A percentile compares a stretch with the other conserved stretches of the same genome.
Evolutionary conservation across 2,329 filamentous ascomycete genomes (phyloP).

Genomic region (Trichoderma asperellum): DNA sequence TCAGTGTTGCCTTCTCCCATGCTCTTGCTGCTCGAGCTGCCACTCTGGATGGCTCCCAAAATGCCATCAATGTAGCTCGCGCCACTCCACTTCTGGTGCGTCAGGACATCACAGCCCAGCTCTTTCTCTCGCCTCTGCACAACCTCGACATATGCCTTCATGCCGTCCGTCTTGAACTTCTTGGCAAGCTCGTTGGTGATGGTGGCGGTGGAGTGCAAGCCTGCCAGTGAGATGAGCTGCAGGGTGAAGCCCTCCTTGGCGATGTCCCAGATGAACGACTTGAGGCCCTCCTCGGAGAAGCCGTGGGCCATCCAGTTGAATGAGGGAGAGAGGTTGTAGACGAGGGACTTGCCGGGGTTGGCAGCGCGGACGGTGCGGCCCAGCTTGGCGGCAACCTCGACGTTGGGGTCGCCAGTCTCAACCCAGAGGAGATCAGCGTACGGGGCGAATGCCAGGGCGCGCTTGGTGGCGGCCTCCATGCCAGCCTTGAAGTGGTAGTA

Average conservation of each 20-base stretch:
- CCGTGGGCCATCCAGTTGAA: conserved; percentile 99
- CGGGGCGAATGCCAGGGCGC: conserved; percentile 86
- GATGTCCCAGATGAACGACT: conserved; percentile 95
- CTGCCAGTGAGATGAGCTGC: conserved; percentile 69
- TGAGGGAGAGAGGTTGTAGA: conserved; percentile 94
- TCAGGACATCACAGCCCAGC: conserved; percentile 86
- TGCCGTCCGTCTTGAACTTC: conserved; percentile 86
- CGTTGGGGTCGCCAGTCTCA: conserved; percentile 88
- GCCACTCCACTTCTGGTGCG: conserved; percentile 85
- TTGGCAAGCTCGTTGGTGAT: conserved; percentile 74
- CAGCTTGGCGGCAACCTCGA: conserved; percentile 75
- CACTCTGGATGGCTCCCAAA: conserved; percentile 85
- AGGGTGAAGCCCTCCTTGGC: conserved; percentile 81
- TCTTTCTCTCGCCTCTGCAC: conserved; percentile 92
- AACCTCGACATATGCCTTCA: conserved; percentile 96
- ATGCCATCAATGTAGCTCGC: conserved; percentile 83
- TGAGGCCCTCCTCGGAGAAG: conserved; percentile 79
- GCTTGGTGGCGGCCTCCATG: conserved; percentile 86
- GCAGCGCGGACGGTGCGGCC: conserved; percentile 72
- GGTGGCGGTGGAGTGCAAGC: conserved; percentile 67
- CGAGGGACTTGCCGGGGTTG: conserved; percentile 81
- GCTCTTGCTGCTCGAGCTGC: conserved; percentile 84
- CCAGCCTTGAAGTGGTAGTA: conserved; percentile 90
- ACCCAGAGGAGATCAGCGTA: conserved; percentile 97
- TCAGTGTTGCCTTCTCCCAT: conserved; percentile 97